These are phyloP conservation scores for Psilocybe tampanensis DNA, from an alignment of 768 basidiomycete species.

Conservation along the genomic window DNA sequence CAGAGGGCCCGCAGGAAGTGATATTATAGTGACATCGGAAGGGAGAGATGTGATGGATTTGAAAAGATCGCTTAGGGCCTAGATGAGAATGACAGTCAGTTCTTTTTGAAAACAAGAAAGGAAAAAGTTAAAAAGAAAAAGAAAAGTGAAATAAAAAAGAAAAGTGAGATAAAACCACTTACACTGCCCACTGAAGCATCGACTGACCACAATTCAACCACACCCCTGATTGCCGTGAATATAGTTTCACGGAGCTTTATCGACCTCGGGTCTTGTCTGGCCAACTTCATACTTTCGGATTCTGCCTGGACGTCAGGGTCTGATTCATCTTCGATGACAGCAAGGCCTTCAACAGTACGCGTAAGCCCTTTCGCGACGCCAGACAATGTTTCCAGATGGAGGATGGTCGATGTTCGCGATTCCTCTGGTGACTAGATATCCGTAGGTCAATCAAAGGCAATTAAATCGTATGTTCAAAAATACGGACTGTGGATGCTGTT, in stretches of 20 bases:
- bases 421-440: slow-evolving; percentile 67
- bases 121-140: too few species aligned
- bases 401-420: slow-evolving; percentile 62
- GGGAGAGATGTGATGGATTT: slow-evolving; percentile 86
- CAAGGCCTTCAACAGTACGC: slow-evolving; percentile 67
- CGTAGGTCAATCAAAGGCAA: background rate
- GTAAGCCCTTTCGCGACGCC: slow-evolving; percentile 90
- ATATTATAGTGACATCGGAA: slow-evolving; percentile 74
- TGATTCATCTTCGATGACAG: slow-evolving; percentile 55
- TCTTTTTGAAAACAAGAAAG: background rate
- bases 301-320: slow-evolving; percentile 55
- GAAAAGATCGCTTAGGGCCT: slow-evolving; percentile 84
- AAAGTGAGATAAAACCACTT: slow-evolving; percentile 37
- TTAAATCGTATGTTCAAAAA: background rate
- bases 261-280: slow-evolving; percentile 66
- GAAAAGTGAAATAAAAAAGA: too few species aligned
- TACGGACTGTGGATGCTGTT: slow-evolving; percentile 52
- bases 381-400: slow-evolving; percentile 78
- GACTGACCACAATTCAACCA: slow-evolving; percentile 76
- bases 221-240: slow-evolving; percentile 55
- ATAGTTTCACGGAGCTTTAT: slow-evolving; percentile 68
- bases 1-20: slow-evolving; percentile 79
- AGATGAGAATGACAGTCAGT: background rate
- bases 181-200: slow-evolving; percentile 82
- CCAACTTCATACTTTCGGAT: slow-evolving; percentile 54